phyloP scores from a whole-genome alignment of 768 basidiomycete species.

The Pleurotus cornucopiae region DNA sequence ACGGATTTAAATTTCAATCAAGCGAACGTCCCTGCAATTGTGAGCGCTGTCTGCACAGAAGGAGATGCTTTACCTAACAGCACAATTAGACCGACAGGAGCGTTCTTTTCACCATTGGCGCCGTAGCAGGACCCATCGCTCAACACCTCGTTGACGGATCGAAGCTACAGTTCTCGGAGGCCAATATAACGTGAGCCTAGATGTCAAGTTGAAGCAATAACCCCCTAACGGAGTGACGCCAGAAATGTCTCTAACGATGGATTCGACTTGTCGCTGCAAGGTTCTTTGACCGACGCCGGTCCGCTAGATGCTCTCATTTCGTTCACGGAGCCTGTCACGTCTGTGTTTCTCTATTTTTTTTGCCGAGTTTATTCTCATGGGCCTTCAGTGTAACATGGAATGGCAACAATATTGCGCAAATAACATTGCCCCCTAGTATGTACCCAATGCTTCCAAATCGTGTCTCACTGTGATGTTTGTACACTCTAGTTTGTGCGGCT shows the following conservation, averaged over 20 bases:
- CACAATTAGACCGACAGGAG: slow-evolving; percentile 52
- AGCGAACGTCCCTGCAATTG: slow-evolving; percentile 48
- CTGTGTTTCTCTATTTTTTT: slow-evolving; percentile 16
- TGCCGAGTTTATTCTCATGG: background rate
- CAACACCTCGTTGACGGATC: slow-evolving; percentile 62
- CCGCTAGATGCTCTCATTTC: slow-evolving; percentile 68
- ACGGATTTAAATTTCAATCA: slow-evolving; percentile 59
- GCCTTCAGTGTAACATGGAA: slow-evolving; percentile 53
- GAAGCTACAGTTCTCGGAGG: slow-evolving; percentile 47
- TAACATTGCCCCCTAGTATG: slow-evolving; percentile 56
- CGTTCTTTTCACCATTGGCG: slow-evolving; percentile 65
- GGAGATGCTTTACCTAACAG: background rate
- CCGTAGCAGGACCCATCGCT: slow-evolving; percentile 61
- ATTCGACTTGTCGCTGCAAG: slow-evolving; percentile 56
- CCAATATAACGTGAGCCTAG: slow-evolving; percentile 49
- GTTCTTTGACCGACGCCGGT: slow-evolving; percentile 58
- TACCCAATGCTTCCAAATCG: background rate
- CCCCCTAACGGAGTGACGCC: background rate
- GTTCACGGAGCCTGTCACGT: slow-evolving; percentile 61
- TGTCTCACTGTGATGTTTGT: background rate
- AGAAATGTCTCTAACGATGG: slow-evolving; percentile 56
- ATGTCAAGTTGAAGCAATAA: background rate
- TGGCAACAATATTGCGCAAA: slow-evolving; percentile 57
- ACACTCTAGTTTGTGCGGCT: slow-evolving; percentile 52
- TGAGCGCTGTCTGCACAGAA: slow-evolving; percentile 20